Conservation (phyloP, 2,329 filamentous ascomycete genomes). For the Hymenoscyphus linearis region DNA sequence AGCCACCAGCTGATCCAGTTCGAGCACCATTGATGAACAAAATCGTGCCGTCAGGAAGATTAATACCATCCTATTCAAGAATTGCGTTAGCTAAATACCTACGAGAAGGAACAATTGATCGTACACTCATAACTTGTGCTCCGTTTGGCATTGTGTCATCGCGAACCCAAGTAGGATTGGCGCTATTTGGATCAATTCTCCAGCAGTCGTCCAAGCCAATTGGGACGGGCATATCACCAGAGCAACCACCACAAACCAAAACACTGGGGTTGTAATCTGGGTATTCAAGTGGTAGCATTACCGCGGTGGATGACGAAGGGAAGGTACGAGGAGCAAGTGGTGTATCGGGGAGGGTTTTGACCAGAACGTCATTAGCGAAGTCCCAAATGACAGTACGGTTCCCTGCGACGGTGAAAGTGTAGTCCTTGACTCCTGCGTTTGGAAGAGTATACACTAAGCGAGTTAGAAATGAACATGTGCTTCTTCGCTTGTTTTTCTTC, state of each 20-base stretch:
- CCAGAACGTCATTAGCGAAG: not conserved
- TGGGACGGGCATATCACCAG: not conserved
- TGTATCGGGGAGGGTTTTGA: conserved; percentile 1
- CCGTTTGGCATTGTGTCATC: not conserved
- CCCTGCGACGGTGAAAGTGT: not conserved
- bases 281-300: not conserved
- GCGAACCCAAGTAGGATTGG: not conserved
- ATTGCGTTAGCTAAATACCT: not conserved
- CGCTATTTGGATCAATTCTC: not conserved
- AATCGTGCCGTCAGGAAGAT: not conserved
- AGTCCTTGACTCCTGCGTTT: not conserved
- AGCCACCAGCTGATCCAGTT: not conserved
- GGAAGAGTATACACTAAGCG: not conserved
- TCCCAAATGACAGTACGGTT: conserved; percentile 1
- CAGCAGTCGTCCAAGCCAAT: not conserved
- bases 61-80: not conserved
- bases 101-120: not conserved
- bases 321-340: not conserved
- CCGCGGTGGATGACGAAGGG: not conserved
- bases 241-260: not conserved
- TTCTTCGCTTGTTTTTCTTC: too few relatives aligned
- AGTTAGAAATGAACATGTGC: too few relatives aligned
- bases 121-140: not conserved
- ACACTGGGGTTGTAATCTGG: not conserved
- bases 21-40: not conserved